A percentile compares a stretch with the other conserved stretches of the same genome.
phyloP scores from a whole-genome alignment of 1,284 basidiomycete species.

The Ceratobasidium sp. region DNA sequence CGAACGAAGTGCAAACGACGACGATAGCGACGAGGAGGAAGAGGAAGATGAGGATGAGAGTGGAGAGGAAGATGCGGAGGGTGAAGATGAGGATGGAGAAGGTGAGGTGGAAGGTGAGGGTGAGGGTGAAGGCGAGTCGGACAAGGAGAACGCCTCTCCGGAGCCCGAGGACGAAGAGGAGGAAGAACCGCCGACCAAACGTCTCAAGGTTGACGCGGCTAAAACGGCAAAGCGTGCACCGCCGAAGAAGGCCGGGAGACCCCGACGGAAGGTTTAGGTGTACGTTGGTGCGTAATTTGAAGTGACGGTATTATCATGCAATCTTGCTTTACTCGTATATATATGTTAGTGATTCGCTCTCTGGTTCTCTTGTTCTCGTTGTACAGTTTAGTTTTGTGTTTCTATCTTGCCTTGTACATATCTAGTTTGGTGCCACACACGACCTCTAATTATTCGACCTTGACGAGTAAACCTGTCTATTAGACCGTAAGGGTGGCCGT shows the following conservation, averaged over 20 bases:
- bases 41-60: slow-evolving; percentile 22
- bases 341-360: neutral
- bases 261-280: neutral
- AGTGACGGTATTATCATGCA: neutral
- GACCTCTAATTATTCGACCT: neutral
- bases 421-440: neutral
- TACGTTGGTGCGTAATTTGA: neutral
- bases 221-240: neutral
- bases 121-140: slow-evolving; percentile 7
- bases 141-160: slow-evolving; percentile 11
- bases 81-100: slow-evolving; percentile 47
- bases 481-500: no score
- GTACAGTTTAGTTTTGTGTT: slow-evolving; percentile 3
- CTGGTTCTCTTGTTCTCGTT: neutral
- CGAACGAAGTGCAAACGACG: slow-evolving; percentile 52
- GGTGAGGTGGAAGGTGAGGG: slow-evolving; percentile 48
- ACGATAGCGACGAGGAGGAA: slow-evolving; percentile 24
- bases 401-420: neutral
- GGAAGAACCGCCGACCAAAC: neutral
- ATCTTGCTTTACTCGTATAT: neutral
- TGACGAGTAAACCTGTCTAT: neutral
- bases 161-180: slow-evolving; percentile 31
- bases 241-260: slow-evolving; percentile 1
- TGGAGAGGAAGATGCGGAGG: slow-evolving; percentile 45
- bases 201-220: neutral